Base-by-base conservation (phyloP, 2,329 filamentous ascomycete species). In the Ophiostoma himal-ulmi region DNA sequence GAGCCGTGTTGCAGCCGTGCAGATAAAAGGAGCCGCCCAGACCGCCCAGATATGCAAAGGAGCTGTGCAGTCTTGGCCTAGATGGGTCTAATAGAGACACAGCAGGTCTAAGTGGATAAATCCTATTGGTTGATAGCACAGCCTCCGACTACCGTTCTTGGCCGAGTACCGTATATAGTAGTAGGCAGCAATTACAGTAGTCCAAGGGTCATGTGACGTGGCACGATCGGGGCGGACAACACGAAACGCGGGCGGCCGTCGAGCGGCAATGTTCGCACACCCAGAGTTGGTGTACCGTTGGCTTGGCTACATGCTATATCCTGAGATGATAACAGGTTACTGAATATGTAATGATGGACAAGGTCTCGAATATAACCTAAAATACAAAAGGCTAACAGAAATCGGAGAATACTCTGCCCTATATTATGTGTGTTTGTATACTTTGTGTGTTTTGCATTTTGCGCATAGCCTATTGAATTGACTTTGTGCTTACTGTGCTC, bases 141-240 rank as follows among this genome's bases (percentile, higher is more conserved):
- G 44, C 52, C 64, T 62, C 70, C 70, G 70, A 71, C 70, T 52
- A 52, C 68, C 70, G 68, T 11, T 26, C 26, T 67, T 52, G 57
- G 57, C 70, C 70, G 70, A 71, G 62, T 67, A 68, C 70, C 70
- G 70, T 41, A 34, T 34, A 11, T 11, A 57, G 48, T 39, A 6
- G 41, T 7, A 48, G 44, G n/a, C n/a, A 48, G 44, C 44, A 20
- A 20, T 20, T n/a, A 62, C 26, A 36, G 13, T 52, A 52, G 20
- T 44, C 10, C 14, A 30, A 44, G n/a, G 22, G 57, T 62, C 57
- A 62, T 62, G 57, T 62, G 57, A 62, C 26, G 57, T 62, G 26
- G 57, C 57, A 62, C 57, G 57, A 57, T 57, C 52, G 52, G 22
- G 6, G 14, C 22, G n/a, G 44, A 26, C 8, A 57, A 22, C 30